These are phyloP conservation scores for Evansstolkia leycettana DNA, from an alignment of 495 filamentous ascomycete genomes.

Conservation along the genomic window DNA sequence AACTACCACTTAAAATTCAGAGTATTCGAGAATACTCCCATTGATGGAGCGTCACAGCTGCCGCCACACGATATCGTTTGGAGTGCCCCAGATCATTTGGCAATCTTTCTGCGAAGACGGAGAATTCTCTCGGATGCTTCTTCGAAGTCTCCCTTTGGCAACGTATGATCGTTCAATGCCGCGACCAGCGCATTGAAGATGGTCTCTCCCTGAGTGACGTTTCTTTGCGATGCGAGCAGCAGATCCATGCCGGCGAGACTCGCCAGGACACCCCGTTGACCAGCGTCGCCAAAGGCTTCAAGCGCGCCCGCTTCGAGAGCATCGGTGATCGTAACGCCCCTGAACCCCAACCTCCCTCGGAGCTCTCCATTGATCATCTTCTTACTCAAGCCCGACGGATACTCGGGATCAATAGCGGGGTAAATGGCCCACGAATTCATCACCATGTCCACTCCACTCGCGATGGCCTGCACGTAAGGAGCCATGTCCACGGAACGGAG, in stretches of 20 bases:
- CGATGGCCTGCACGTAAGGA: constrained; percentile 15
- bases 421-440: constrained; percentile 27
- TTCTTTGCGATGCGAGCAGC: constrained; percentile 16
- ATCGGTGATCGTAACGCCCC: constrained; percentile 22
- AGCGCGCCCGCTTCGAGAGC: constrained; percentile 24
- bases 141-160: constrained; percentile 7
- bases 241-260: constrained; percentile 20
- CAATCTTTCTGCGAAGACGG: constrained; percentile 9
- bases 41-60: no score
- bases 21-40: no score
- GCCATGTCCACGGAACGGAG: constrained; percentile 14
- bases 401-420: constrained; percentile 15
- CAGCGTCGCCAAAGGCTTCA: constrained; percentile 12
- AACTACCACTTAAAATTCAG: no score
- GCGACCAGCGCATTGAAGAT: constrained; percentile 13
- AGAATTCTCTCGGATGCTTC: constrained; percentile 13
- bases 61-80: no score
- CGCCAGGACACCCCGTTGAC: constrained; percentile 13
- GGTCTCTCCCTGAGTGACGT: constrained; percentile 18
- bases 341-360: constrained; percentile 16
- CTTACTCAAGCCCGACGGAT: constrained; percentile 20
- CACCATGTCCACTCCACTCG: constrained; percentile 20
- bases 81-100: no score
- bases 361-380: constrained; percentile 18
- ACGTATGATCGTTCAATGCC: constrained; percentile 11